phyloP scores from a whole-genome alignment of 495 filamentous ascomycete genomes.

The Saxophila tyrrhenica region DNA sequence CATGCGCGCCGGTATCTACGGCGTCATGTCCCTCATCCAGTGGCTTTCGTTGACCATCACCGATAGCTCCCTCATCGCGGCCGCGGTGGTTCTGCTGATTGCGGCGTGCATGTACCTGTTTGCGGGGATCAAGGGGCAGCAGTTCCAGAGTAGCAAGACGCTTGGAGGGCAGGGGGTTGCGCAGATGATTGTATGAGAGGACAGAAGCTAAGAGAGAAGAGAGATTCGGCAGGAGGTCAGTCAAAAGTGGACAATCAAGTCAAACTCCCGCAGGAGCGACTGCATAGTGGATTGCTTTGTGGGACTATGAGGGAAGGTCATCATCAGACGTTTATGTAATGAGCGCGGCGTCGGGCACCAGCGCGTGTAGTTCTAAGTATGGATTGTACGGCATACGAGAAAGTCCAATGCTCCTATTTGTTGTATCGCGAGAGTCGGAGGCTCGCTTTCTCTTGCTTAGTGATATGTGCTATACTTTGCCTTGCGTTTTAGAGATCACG shows the following conservation, averaged over 20 bases:
- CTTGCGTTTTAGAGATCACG: too few species aligned
- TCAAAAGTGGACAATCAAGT: too few species aligned
- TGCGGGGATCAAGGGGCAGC: slow-evolving; percentile 81
- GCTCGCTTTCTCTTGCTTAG: neutral
- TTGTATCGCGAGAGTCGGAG: neutral
- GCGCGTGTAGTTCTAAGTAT: neutral
- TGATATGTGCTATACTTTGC: too few species aligned
- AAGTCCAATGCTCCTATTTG: neutral
- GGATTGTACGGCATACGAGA: neutral
- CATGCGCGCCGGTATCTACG: slow-evolving; percentile 90
- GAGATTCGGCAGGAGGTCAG: neutral
- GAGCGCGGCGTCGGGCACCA: neutral
- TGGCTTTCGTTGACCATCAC: slow-evolving; percentile 59
- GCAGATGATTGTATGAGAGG: slow-evolving; percentile 88
- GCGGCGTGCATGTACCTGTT: slow-evolving; percentile 72
- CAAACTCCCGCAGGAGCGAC: too few species aligned
- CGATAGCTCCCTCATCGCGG: slow-evolving; percentile 62
- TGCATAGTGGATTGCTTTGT: neutral
- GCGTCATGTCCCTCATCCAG: slow-evolving; percentile 66
- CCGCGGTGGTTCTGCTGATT: slow-evolving; percentile 67
- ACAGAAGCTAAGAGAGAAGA: neutral
- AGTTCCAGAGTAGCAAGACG: slow-evolving; percentile 93
- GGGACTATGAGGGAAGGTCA: neutral
- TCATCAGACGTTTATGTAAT: neutral
- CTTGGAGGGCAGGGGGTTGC: slow-evolving; percentile 87